Evolutionary conservation across 345 rosid genomes (phyloP).

Genomic region (Brassica rapa): DNA sequence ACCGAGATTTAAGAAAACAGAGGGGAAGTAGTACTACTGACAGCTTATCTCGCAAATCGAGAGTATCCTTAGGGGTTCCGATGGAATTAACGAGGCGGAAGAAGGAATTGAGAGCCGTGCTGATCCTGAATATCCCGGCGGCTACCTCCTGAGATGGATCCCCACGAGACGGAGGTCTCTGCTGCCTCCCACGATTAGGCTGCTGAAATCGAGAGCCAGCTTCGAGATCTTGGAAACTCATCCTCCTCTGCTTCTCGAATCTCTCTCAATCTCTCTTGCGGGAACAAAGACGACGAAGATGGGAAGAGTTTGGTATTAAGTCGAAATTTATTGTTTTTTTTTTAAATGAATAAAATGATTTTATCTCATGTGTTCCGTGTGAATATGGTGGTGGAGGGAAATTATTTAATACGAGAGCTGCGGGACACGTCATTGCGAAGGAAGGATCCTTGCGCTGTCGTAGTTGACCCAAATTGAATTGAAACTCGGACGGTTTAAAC

Average conservation of each 20-base stretch:
- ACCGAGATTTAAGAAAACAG: background rate
- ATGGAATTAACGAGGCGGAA: constrained; percentile 72
- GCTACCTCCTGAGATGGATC: constrained; percentile 72
- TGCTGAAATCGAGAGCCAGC: constrained; percentile 39
- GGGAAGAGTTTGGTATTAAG: constrained; percentile 27
- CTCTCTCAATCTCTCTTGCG: no score
- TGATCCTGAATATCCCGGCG: constrained; percentile 69
- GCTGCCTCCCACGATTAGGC: constrained; percentile 26
- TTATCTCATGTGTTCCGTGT: constrained; percentile 31
- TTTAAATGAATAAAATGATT: background rate
- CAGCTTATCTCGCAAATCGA: constrained; percentile 66
- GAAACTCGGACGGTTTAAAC: background rate
- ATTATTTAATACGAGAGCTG: constrained; percentile 19
- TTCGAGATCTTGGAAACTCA: constrained; percentile 77
- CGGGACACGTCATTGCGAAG: constrained; percentile 21
- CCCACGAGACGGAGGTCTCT: constrained; percentile 29
- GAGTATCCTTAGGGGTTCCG: constrained; percentile 75
- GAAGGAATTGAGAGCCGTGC: constrained; percentile 67
- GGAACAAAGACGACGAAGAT: constrained; percentile 30
- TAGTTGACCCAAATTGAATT: constrained; percentile 10
- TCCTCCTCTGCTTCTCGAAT: no score
- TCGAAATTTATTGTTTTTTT: background rate
- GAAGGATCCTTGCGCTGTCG: constrained; percentile 18
- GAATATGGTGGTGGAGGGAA: constrained; percentile 12
- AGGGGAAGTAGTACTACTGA: constrained; percentile 26